Conservation (phyloP, 140 eudicot species). For the Ambrosia hybrid region DNA sequence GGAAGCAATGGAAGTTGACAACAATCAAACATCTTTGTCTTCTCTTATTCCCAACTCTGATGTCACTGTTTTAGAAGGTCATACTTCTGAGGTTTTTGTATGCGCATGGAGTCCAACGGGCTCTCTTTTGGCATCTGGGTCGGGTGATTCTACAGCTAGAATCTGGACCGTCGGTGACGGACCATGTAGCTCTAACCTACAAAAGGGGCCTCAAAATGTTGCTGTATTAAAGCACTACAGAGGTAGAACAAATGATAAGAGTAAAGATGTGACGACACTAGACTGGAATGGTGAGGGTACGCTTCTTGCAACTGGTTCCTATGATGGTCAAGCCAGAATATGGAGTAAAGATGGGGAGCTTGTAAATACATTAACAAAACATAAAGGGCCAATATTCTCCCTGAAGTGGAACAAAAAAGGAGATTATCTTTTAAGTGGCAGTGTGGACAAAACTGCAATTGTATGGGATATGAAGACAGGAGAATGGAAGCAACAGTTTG, state of each 20-base stretch:
- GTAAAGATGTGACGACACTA: constrained; percentile 97
- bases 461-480: constrained; percentile 95
- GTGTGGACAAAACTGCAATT: constrained; percentile 96
- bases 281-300: constrained; percentile 99
- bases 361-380: constrained; percentile 70
- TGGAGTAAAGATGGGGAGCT: constrained; percentile 96
- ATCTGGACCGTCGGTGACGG: constrained; percentile 83
- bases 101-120: constrained; percentile 99
- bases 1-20: constrained; percentile 95
- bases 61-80: constrained; percentile 83
- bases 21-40: constrained; percentile 43
- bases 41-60: constrained; percentile 66
- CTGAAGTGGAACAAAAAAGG: constrained; percentile 99
- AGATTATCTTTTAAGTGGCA: constrained; percentile 92
- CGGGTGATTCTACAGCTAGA: constrained; percentile 97
- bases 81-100: constrained; percentile 95
- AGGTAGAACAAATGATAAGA: constrained; percentile 88
- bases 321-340: constrained; percentile 98
- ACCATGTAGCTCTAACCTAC: constrained; percentile 53
- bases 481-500: constrained; percentile 96
- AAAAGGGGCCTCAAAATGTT: constrained; percentile 54
- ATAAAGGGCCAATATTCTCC: constrained; percentile 96
- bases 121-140: constrained; percentile 96
- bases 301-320: constrained; percentile 96
- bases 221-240: constrained; percentile 76